phyloP scores from a whole-genome alignment of 192 early-diverging fungal genomes.

The Diversispora eburnea region DNA sequence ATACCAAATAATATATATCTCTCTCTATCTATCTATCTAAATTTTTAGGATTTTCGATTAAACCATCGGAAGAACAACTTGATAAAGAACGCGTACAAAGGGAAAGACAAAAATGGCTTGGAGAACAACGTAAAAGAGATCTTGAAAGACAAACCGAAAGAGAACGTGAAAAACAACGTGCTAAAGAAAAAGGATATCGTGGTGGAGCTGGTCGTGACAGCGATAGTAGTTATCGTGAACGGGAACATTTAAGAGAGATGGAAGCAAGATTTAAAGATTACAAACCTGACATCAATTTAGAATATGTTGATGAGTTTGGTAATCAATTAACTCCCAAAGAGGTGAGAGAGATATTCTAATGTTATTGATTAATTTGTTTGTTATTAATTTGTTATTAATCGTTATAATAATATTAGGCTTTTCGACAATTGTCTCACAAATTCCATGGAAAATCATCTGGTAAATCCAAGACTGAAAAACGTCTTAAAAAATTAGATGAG shows the following conservation, averaged over 20 bases:
- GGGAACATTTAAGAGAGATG: slow-evolving; percentile 64
- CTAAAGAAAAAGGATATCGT: slow-evolving; percentile 48
- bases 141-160: slow-evolving; percentile 68
- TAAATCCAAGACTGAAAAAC: slow-evolving; percentile 92
- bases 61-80: slow-evolving; percentile 62
- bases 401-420: slow-evolving; percentile 56
- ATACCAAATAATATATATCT: no score
- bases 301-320: slow-evolving; percentile 90
- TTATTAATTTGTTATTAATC: not conserved
- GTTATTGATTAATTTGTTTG: not conserved
- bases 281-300: slow-evolving; percentile 82
- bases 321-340: slow-evolving; percentile 80
- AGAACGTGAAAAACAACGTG: slow-evolving; percentile 48
- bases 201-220: slow-evolving; percentile 47
- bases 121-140: slow-evolving; percentile 62
- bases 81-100: slow-evolving; percentile 57
- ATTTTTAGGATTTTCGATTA: slow-evolving; percentile 30
- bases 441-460: slow-evolving; percentile 95
- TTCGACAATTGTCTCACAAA: slow-evolving; percentile 83
- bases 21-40: no score
- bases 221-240: slow-evolving; percentile 55
- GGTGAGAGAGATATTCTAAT: slow-evolving; percentile 33
- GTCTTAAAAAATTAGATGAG: slow-evolving; percentile 76
- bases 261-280: slow-evolving; percentile 88
- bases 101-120: slow-evolving; percentile 69